Evolutionary conservation across 2,329 filamentous ascomycete genomes (phyloP), one percentile per base, ranked within the genome.

Genomic region (Curvularia hawaiiensis): DNA sequence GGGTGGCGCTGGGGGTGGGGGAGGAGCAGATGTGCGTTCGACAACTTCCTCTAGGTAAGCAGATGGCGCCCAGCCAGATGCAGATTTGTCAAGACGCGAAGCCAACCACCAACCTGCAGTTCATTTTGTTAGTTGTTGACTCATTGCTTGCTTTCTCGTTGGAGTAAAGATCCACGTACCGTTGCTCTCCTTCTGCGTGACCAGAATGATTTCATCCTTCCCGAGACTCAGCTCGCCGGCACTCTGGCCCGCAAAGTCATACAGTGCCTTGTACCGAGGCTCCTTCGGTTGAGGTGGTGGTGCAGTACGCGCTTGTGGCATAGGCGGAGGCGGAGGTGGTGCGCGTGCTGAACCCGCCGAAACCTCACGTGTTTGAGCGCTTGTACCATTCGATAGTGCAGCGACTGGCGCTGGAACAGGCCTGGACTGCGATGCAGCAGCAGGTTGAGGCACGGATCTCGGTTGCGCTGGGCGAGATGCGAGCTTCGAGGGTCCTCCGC

Each of bases 161-260:
- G 26, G 49, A 31, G 39, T 9, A 44, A 43, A 24, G 22, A 38
- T 22, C 31, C 45, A 76, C 88, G 77, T 85, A 97, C 94, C 95
- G 74, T 98, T 98, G 75, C 85, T 88, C 78, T 97, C 94, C 78
- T 97, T 97, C 72, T 95, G 90, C n/a, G 96, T 85, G 71, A 99
- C 88, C 75, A 96, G 87, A 52, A 99, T 85, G 48, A 97, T 78
- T 62, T 98, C 90, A 50, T 90, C 92, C 49, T 90, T 88, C 56
- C 77, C 84, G 62, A 99, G 85, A 16, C 90, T 88, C 50, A 99
- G 82, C 77, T 98, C 93, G 65, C 96, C 97, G 56, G 89, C 86
- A 62, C 85, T 91, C 66, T 94, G 89, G 16, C 92, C 92, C 53
- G 83, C 84, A 75, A 98, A 99, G 69, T 97, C 93, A 76, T 98